Evolutionary conservation across 441 rosid species (phyloP).

Genomic region (Adansonia gregorii): DNA sequence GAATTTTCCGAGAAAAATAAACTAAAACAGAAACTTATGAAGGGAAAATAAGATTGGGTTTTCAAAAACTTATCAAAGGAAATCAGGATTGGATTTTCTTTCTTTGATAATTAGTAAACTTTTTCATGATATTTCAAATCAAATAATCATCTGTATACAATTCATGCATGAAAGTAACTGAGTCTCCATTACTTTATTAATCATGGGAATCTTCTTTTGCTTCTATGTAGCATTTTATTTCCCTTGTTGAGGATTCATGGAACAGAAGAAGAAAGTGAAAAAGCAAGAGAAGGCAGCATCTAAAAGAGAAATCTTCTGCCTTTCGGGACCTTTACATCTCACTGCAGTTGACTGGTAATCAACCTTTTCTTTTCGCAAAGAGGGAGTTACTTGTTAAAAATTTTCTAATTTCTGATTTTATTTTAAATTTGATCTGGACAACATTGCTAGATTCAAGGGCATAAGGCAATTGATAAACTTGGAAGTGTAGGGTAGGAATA

Average conservation of each 20-base stretch:
- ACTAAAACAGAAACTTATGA: no score
- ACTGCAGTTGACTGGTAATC: slow-evolving; percentile 51
- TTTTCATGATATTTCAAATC: background rate
- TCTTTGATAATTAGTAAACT: background rate
- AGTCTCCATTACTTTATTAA: background rate
- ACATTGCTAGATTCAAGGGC: background rate
- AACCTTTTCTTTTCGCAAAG: background rate
- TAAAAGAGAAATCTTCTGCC: slow-evolving; percentile 45
- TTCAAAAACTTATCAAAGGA: background rate
- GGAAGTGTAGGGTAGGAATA: background rate
- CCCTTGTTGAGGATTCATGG: slow-evolving; percentile 24
- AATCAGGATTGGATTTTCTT: background rate
- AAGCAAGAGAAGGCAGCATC: slow-evolving; percentile 37
- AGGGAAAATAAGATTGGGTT: background rate
- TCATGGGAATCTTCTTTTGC: background rate
- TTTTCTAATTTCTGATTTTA: no score
- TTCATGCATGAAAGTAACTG: no score
- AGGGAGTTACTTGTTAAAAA: no score
- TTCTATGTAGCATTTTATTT: background rate
- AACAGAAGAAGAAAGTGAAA: slow-evolving; percentile 28
- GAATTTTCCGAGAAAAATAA: background rate
- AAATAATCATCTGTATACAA: no score
- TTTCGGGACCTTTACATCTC: slow-evolving; percentile 54
- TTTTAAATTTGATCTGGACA: no score
- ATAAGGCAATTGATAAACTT: background rate